These are phyloP conservation scores for Ascochyta clinopodiicola DNA, from an alignment of 2,329 filamentous ascomycete genomes.

Conservation along the genomic window DNA sequence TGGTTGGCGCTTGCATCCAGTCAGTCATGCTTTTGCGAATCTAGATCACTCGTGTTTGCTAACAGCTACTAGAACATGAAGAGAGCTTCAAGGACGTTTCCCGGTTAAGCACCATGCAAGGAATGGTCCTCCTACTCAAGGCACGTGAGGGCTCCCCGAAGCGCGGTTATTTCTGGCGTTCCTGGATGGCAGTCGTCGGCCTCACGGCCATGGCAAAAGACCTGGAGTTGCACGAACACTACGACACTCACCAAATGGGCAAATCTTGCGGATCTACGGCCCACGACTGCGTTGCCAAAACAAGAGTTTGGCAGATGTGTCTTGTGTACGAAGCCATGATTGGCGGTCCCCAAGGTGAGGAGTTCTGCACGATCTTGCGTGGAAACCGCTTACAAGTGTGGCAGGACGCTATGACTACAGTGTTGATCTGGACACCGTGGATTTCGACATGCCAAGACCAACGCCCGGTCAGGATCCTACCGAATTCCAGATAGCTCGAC, in stretches of 20 bases:
- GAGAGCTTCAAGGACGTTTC: conserved; percentile 94
- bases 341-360: conserved; percentile 84
- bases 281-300: conserved; percentile 82
- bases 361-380: background rate
- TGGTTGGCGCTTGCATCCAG: conserved; percentile 91
- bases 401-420: conserved; percentile 75
- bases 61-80: conserved; percentile 71
- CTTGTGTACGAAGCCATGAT: conserved; percentile 91
- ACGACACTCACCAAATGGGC: conserved; percentile 76
- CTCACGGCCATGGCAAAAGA: conserved; percentile 94
- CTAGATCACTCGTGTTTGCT: conserved; percentile 17
- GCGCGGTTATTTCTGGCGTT: conserved; percentile 93
- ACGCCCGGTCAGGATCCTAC: conserved; percentile 72
- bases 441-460: conserved; percentile 71
- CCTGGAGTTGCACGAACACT: conserved; percentile 86
- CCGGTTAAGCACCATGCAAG: conserved; percentile 88
- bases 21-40: conserved; percentile 53
- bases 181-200: conserved; percentile 94
- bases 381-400: conserved; percentile 11
- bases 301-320: conserved; percentile 86
- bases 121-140: conserved; percentile 84
- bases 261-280: conserved; percentile 71
- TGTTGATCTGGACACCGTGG: conserved; percentile 76
- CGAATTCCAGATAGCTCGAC: conserved; percentile 79
- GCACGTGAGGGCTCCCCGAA: conserved; percentile 91